phyloP scores from a whole-genome alignment of 192 early-diverging fungal genomes.

The Coemansia reversa region DNA sequence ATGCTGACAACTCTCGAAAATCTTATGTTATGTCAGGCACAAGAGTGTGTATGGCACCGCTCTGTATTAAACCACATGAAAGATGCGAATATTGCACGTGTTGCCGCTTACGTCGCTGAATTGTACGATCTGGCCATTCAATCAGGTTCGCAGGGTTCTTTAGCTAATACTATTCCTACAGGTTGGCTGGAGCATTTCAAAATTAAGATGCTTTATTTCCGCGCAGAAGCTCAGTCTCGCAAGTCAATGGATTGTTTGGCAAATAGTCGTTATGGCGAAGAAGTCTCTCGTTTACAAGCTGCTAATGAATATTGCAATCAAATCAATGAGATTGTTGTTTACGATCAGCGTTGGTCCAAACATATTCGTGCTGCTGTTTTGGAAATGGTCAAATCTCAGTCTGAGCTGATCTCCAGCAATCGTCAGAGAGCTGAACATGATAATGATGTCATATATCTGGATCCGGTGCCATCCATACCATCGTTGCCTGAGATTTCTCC shows the following conservation, averaged over 20 bases:
- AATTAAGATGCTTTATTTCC: slow-evolving; percentile 71
- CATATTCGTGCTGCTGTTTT: slow-evolving; percentile 26
- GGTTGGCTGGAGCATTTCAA: slow-evolving; percentile 72
- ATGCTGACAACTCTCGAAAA: slow-evolving; percentile 68
- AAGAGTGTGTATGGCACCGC: slow-evolving; percentile 90
- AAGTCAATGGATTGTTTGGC: slow-evolving; percentile 73
- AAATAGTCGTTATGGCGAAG: slow-evolving; percentile 80
- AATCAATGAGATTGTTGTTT: slow-evolving; percentile 25
- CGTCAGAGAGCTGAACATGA: slow-evolving; percentile 74
- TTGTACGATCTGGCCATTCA: slow-evolving; percentile 72
- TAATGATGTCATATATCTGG: slow-evolving; percentile 89
- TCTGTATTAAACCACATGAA: slow-evolving; percentile 80
- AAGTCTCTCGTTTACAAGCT: slow-evolving; percentile 68
- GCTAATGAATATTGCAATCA: slow-evolving; percentile 40
- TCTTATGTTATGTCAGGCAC: slow-evolving; percentile 91
- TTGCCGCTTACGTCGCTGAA: slow-evolving; percentile 72
- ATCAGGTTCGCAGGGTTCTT: slow-evolving; percentile 59
- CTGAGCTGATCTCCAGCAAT: slow-evolving; percentile 54
- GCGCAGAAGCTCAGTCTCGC: slow-evolving; percentile 75
- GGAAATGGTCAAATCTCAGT: slow-evolving; percentile 45
- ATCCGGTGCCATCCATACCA: slow-evolving; percentile 66
- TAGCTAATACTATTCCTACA: slow-evolving; percentile 56
- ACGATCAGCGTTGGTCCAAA: slow-evolving; percentile 48
- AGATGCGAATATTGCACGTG: slow-evolving; percentile 70
- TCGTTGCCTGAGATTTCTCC: slow-evolving; percentile 61